phyloP scores from a whole-genome alignment of 2,329 filamentous ascomycete genomes.

The Trichophaea hybrida region DNA sequence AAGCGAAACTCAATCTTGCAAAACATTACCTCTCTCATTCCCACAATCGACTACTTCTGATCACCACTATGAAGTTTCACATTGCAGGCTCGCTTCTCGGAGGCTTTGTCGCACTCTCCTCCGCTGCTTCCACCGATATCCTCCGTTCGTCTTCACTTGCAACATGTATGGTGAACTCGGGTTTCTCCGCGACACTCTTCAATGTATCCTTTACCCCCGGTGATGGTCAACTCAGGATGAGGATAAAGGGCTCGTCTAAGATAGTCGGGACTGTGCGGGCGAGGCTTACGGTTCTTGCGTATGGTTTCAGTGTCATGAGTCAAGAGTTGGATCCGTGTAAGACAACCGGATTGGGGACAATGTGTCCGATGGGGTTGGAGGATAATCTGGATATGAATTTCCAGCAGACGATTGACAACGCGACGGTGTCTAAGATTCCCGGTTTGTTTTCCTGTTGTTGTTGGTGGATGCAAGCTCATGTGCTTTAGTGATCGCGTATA shows the following conservation, averaged over 20 bases:
- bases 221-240: constrained; percentile 57
- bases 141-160: constrained; percentile 72
- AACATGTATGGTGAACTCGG: constrained; percentile 68
- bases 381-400: constrained; percentile 57
- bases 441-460: not conserved
- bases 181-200: constrained; percentile 77
- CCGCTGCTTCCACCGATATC: constrained; percentile 43
- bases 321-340: constrained; percentile 61
- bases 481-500: constrained; percentile 56
- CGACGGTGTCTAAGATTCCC: constrained; percentile 52
- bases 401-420: constrained; percentile 44
- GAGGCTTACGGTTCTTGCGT: constrained; percentile 60
- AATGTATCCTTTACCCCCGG: constrained; percentile 63
- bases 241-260: constrained; percentile 67
- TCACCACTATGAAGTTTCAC: not conserved
- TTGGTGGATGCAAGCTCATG: not conserved
- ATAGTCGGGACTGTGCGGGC: constrained; percentile 71
- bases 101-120: not conserved
- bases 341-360: constrained; percentile 45
- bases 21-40: too few species aligned
- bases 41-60: not conserved
- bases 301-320: constrained; percentile 59
- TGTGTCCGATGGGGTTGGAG: constrained; percentile 82
- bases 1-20: too few species aligned
- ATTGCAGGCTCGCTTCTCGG: not conserved